Conservation (phyloP, 805 yeast species). For the Myxozyma lipomycoides region DNA sequence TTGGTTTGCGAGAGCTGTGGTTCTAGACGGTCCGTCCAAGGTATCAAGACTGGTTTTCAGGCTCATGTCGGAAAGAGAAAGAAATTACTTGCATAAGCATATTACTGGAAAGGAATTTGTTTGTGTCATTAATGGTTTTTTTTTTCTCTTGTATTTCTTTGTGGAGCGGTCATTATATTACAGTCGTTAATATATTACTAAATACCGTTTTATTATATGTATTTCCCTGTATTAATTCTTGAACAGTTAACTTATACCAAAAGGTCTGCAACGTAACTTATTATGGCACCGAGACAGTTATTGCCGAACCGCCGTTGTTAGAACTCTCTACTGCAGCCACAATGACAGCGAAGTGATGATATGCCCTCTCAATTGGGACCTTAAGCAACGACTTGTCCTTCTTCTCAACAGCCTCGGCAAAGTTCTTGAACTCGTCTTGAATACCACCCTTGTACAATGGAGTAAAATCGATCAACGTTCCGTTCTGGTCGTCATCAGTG, state of each 20-base stretch:
- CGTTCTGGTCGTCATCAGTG: constrained; percentile 25
- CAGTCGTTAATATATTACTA: too few species aligned
- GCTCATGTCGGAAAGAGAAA: constrained; percentile 90
- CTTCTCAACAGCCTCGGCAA: constrained; percentile 55
- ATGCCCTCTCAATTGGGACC: constrained; percentile 67
- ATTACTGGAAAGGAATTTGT: neutral
- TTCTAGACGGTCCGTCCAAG: constrained; percentile 90
- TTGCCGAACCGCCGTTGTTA: constrained; percentile 37
- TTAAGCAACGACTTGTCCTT: constrained; percentile 57
- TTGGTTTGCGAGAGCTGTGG: constrained; percentile 98
- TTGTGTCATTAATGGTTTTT: neutral
- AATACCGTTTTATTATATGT: too few species aligned
- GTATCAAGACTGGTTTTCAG: constrained; percentile 99
- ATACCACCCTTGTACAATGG: constrained; percentile 52
- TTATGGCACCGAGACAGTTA: constrained; percentile 31
- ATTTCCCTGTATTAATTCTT: neutral
- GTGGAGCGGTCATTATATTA: too few species aligned
- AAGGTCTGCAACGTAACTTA: too few species aligned
- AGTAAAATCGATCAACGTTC: constrained; percentile 22
- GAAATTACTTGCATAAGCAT: constrained; percentile 23
- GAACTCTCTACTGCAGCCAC: constrained; percentile 81
- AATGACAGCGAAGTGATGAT: constrained; percentile 88
- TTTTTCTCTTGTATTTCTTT: neutral
- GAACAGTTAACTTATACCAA: too few species aligned
- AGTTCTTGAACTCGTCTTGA: constrained; percentile 51